Conservation (phyloP, 1,284 basidiomycete genomes). For the Ustilago bromivora region DNA sequence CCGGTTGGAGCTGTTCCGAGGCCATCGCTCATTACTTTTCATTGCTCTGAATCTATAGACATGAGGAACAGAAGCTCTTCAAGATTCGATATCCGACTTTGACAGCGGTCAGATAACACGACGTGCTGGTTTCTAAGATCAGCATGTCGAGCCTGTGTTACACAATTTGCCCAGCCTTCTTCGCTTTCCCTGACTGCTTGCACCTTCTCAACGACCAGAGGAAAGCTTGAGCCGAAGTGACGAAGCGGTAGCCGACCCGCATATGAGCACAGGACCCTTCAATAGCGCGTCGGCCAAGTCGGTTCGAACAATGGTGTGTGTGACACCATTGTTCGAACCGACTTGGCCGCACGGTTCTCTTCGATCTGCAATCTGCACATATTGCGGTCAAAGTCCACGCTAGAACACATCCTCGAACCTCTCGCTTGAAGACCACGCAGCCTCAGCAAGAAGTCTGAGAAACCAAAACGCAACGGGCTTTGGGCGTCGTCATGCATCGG, state of each 20-base stretch:
- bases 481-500: slow-evolving; percentile 5
- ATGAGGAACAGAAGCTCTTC: background rate
- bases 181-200: too few relatives aligned
- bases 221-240: background rate
- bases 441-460: background rate
- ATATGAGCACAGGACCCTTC: slow-evolving; percentile 10
- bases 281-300: background rate
- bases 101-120: slow-evolving; percentile 1
- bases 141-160: too few relatives aligned
- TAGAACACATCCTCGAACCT: slow-evolving; percentile 7
- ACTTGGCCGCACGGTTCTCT: background rate
- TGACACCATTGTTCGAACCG: background rate
- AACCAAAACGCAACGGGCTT: background rate
- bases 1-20: background rate
- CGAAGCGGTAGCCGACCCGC: background rate
- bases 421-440: background rate
- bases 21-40: background rate
- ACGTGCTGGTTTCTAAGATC: too few relatives aligned
- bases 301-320: slow-evolving; percentile 3
- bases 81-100: background rate
- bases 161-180: too few relatives aligned
- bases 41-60: background rate
- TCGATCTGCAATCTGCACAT: background rate
- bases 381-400: background rate
- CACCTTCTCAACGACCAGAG: too few relatives aligned